phyloP scores from a whole-genome alignment of 305 asterid genomes.

The Rubia tinctorum region DNA sequence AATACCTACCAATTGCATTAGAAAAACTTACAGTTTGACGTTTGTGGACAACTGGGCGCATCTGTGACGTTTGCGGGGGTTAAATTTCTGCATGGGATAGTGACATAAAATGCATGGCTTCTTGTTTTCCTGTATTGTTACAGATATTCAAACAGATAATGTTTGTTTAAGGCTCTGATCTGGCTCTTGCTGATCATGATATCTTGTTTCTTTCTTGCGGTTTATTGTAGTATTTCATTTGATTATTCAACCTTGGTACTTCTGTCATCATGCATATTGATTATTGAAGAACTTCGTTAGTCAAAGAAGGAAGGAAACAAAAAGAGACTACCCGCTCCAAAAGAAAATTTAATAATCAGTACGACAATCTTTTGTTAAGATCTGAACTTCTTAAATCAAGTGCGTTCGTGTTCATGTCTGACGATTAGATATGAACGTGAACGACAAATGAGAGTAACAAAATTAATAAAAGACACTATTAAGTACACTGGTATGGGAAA shows the following conservation, averaged over 20 bases:
- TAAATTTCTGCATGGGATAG: constrained; percentile 6
- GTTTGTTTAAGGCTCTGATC: background rate
- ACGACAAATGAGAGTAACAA: background rate
- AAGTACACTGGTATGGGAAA: too few relatives aligned
- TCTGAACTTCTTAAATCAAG: background rate
- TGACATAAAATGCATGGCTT: background rate
- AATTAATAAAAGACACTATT: too few relatives aligned
- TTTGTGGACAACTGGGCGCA: constrained; percentile 4
- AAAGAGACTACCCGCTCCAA: background rate
- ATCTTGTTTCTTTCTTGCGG: background rate
- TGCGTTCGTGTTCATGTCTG: background rate
- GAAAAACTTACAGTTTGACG: background rate
- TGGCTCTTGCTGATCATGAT: background rate
- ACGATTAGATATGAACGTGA: background rate
- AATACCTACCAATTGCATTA: constrained; percentile 12
- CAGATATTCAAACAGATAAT: background rate
- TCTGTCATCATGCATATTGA: background rate
- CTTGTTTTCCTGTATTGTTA: background rate
- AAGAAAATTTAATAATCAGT: background rate
- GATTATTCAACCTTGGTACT: background rate
- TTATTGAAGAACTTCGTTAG: background rate
- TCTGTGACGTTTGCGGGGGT: background rate
- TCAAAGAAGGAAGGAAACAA: background rate
- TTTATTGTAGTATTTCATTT: background rate
- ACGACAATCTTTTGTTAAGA: background rate